Evolutionary conservation across 1,139 yeast genomes (phyloP).

Genomic region (Sugiyamaella xylanicola): DNA sequence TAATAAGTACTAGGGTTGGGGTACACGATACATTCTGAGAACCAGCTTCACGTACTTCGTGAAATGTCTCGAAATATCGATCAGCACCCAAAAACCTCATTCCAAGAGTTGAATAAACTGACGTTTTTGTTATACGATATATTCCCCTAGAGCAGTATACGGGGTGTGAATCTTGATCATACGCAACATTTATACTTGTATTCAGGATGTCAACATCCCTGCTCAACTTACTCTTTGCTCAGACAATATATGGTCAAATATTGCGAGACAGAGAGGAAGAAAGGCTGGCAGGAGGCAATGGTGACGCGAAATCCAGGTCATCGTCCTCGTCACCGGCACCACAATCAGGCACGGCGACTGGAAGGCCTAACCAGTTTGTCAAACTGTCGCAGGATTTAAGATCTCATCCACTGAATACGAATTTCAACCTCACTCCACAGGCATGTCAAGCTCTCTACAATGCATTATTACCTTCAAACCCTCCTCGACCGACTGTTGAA

Average conservation of each 20-base stretch:
- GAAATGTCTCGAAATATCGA: too few relatives aligned
- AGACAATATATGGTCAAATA: slow-evolving; percentile 37
- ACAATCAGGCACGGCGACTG: slow-evolving; percentile 11
- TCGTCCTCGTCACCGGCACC: slow-evolving; percentile 12
- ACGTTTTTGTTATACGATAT: too few relatives aligned
- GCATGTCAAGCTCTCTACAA: slow-evolving; percentile 36
- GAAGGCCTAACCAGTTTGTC: slow-evolving; percentile 26
- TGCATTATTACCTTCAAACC: slow-evolving; percentile 34
- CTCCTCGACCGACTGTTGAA: slow-evolving; percentile 34
- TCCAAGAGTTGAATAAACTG: too few relatives aligned
- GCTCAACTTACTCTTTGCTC: slow-evolving; percentile 39
- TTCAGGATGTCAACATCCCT: slow-evolving; percentile 37
- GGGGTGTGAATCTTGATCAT: too few relatives aligned
- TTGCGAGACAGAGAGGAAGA: slow-evolving; percentile 31
- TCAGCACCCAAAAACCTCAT: too few relatives aligned
- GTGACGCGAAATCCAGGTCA: slow-evolving; percentile 10
- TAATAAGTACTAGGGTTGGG: too few relatives aligned
- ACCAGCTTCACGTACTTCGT: too few relatives aligned
- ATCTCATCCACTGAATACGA: slow-evolving; percentile 35
- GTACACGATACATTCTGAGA: too few relatives aligned
- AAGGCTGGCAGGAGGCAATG: not conserved
- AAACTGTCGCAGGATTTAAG: slow-evolving; percentile 34
- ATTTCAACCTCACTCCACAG: slow-evolving; percentile 34
- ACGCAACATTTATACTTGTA: too few relatives aligned
- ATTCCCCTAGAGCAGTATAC: too few relatives aligned